phyloP scores from a whole-genome alignment of 768 basidiomycete genomes.

The Suillus alpinus region DNA sequence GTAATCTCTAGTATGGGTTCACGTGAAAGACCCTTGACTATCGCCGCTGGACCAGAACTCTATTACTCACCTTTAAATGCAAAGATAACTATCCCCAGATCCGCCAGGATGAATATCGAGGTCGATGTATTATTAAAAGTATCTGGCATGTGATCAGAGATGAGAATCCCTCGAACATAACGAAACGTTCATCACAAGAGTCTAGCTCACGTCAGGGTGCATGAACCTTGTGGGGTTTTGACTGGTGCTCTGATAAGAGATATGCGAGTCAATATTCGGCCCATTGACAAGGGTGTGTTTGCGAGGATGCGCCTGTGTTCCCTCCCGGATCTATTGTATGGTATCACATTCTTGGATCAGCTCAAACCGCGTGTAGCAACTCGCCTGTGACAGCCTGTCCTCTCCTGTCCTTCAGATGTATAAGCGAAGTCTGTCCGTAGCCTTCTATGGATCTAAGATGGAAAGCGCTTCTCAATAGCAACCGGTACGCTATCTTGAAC shows the following conservation, averaged over 20 bases:
- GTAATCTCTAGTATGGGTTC: background rate
- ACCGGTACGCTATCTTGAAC: slow-evolving; percentile 4
- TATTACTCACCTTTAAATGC: slow-evolving; percentile 17
- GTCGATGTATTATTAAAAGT: background rate
- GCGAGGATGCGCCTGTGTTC: background rate
- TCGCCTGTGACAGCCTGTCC: background rate
- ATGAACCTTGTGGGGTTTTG: background rate
- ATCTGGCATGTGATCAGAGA: slow-evolving; percentile 6
- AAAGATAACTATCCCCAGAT: slow-evolving; percentile 10
- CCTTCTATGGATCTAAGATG: background rate
- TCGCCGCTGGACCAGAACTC: slow-evolving; percentile 14
- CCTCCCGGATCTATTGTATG: background rate
- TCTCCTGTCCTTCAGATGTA: slow-evolving; percentile 3
- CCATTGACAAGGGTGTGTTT: slow-evolving; percentile 1
- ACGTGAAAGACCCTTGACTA: slow-evolving; percentile 16
- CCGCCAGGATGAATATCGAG: background rate
- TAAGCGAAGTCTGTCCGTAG: slow-evolving; percentile 9
- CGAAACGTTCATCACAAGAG: background rate
- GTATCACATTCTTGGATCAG: background rate
- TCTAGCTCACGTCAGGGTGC: background rate
- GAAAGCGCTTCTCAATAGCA: background rate
- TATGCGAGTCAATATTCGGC: background rate
- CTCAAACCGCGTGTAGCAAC: slow-evolving; percentile 10
- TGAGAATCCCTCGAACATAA: background rate
- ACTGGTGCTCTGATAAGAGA: slow-evolving; percentile 2